phyloP scores from a whole-genome alignment of 495 filamentous ascomycete genomes.

The Penicillium simplicissimum region DNA sequence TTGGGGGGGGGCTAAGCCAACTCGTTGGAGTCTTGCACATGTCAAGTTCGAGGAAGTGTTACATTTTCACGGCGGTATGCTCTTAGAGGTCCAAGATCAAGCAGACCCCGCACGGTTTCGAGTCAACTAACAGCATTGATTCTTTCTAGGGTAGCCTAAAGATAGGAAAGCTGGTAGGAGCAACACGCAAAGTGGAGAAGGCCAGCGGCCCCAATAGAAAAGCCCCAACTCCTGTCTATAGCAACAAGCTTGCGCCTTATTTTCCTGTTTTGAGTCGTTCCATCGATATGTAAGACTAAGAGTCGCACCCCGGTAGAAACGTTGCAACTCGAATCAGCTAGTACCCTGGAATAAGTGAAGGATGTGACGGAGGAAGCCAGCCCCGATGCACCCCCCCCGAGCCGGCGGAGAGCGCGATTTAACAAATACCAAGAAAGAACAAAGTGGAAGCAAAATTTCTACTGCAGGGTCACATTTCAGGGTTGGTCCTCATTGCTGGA shows the following conservation, averaged over 20 bases:
- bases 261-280: conserved; percentile 1
- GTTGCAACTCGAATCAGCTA: conserved; percentile 17
- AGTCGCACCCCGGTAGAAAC: conserved; percentile 3
- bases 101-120: not conserved
- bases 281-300: not conserved
- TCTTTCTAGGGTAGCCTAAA: conserved; percentile 10
- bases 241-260: conserved; percentile 16
- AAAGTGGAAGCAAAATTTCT: conserved; percentile 5
- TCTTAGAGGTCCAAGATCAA: not conserved
- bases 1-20: not conserved
- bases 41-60: not conserved
- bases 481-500: not conserved
- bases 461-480: conserved; percentile 11
- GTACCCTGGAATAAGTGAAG: conserved; percentile 11
- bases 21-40: not conserved
- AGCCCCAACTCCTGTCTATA: conserved; percentile 17
- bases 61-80: not conserved
- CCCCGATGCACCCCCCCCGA: not conserved
- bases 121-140: not conserved
- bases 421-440: not conserved
- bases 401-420: conserved; percentile 2
- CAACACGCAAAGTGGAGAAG: not conserved
- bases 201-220: not conserved
- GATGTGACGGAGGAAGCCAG: not conserved
- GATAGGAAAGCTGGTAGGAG: not conserved